Percentiles rank a stretch among this genome's conserved stretches.
Conservation (phyloP, 805 yeast species). For the Cephaloascus fragrans region DNA sequence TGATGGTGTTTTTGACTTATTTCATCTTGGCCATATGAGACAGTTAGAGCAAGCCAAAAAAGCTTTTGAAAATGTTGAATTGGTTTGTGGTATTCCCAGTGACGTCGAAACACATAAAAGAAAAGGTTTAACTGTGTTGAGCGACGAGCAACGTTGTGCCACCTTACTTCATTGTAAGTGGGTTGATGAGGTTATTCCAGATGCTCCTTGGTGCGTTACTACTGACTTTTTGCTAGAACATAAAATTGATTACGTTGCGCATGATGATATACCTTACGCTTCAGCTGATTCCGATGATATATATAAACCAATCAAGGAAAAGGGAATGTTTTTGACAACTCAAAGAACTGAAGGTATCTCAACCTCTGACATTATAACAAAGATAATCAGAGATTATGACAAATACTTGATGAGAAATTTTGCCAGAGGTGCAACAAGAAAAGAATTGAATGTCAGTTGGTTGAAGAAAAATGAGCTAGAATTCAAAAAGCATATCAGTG, state of each 20-base stretch:
- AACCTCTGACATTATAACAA: slow-evolving; percentile 92
- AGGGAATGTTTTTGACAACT: slow-evolving; percentile 86
- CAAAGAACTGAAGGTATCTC: slow-evolving; percentile 96
- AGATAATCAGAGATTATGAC: slow-evolving; percentile 91
- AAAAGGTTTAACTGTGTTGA: slow-evolving; percentile 87
- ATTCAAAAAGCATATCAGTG: slow-evolving; percentile 79
- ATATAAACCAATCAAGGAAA: slow-evolving; percentile 82
- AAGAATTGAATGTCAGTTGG: slow-evolving; percentile 96
- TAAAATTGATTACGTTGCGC: slow-evolving; percentile 91
- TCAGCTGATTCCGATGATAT: slow-evolving; percentile 86
- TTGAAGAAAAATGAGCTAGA: slow-evolving; percentile 94
- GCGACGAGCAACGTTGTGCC: slow-evolving; percentile 82
- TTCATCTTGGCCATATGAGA: slow-evolving; percentile 96
- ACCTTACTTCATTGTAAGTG: slow-evolving; percentile 89
- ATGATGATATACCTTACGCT: slow-evolving; percentile 93
- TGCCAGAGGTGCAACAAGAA: slow-evolving; percentile 94
- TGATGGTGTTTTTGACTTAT: slow-evolving; percentile 95
- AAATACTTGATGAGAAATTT: slow-evolving; percentile 94
- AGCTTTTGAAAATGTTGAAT: slow-evolving; percentile 70
- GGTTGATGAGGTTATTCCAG: slow-evolving; percentile 94
- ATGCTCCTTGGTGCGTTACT: slow-evolving; percentile 94
- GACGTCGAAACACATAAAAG: slow-evolving; percentile 86
- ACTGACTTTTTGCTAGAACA: slow-evolving; percentile 72
- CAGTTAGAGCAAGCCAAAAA: slow-evolving; percentile 96
- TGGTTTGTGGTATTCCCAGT: slow-evolving; percentile 88